phyloP scores from a whole-genome alignment of 2,329 filamentous ascomycete species.

The Monilinia laxa region DNA sequence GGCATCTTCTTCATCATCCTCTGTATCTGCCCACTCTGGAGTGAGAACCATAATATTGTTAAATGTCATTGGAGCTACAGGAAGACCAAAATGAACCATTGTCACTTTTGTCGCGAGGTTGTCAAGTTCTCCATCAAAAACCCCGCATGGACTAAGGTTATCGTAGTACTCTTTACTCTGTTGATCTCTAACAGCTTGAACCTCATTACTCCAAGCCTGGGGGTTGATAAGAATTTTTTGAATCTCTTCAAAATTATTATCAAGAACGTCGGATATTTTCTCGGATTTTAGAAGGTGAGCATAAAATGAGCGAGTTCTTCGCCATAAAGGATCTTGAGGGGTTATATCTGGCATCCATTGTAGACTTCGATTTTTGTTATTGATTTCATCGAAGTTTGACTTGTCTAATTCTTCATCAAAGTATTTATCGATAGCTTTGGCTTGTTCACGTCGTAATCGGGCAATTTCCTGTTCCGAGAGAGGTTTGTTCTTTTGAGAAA shows the following conservation, averaged over 20 bases:
- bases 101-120: slow-evolving; percentile 39
- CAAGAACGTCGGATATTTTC: slow-evolving; percentile 2
- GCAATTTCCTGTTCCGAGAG: slow-evolving; percentile 5
- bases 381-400: slow-evolving; percentile 10
- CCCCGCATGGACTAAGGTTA: slow-evolving; percentile 6
- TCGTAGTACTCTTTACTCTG: slow-evolving; percentile 18
- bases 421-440: slow-evolving; percentile 20
- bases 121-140: slow-evolving; percentile 25
- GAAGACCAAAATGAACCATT: slow-evolving; percentile 39
- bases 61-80: slow-evolving; percentile 34
- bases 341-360: slow-evolving; percentile 21
- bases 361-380: slow-evolving; percentile 10
- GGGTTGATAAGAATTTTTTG: slow-evolving; percentile 17
- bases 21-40: slow-evolving; percentile 21
- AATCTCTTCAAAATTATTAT: slow-evolving; percentile 15
- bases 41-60: slow-evolving; percentile 32
- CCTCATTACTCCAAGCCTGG: slow-evolving; percentile 12
- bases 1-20: slow-evolving; percentile 28
- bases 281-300: slow-evolving; percentile 2
- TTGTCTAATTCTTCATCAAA: slow-evolving; percentile 23
- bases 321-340: background rate
- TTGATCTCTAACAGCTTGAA: slow-evolving; percentile 2
- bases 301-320: background rate
- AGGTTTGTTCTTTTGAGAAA: background rate
- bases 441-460: slow-evolving; percentile 15